Base-by-base conservation (phyloP, 306 rosid genomes). In the Spatholobus suberectus region DNA sequence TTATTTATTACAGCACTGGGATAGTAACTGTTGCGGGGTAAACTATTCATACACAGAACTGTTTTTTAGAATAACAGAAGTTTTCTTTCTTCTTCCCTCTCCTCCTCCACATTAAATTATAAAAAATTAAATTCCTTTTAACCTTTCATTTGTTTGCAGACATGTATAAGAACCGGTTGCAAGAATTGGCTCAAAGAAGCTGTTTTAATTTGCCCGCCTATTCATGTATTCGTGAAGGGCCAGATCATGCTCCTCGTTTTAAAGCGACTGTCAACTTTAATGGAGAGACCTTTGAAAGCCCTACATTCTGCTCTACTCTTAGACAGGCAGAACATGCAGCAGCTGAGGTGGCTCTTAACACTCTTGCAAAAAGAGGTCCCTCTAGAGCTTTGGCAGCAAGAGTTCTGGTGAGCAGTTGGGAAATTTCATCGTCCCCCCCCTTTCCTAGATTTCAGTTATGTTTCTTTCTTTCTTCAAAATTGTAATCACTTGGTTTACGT, bases 101-200 rank as follows among this genome's bases (percentile, higher is more conserved):
- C n/a, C 18, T 49, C 46, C 69, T 37, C 29, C 52, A 41, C 41
- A 23, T 69, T 59, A 23, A 27, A 23, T 15, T 68, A 27, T 69
- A 58, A 12, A 49, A 76, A 18, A 4, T 0, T 15, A 70, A 49
- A 27, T 61, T 57, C 24, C 10, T 13, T 76, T 70, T 73, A 8
- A 26, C 40, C 55, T 49, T 81, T 61, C 49, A 51, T 81, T 75
- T 83, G 71, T 61, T 29, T 81, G 79, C 92, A 89, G 96, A 83
- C 78, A 92, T 92, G 97, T 85, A 86, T 75, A 92, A 90, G 86
- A 92, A 90, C 73, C 91, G 89, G 83, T 76, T 92, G 86, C 97
- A 92, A 88, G 97, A 93, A 82, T 89, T 94, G 87, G 98, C 98
- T 71, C 98, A 94, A 82, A 88, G 98, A 87, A 90, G 98, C 88